phyloP scores from a whole-genome alignment of 2,329 filamentous ascomycete species.

The Epichloe baconii region DNA sequence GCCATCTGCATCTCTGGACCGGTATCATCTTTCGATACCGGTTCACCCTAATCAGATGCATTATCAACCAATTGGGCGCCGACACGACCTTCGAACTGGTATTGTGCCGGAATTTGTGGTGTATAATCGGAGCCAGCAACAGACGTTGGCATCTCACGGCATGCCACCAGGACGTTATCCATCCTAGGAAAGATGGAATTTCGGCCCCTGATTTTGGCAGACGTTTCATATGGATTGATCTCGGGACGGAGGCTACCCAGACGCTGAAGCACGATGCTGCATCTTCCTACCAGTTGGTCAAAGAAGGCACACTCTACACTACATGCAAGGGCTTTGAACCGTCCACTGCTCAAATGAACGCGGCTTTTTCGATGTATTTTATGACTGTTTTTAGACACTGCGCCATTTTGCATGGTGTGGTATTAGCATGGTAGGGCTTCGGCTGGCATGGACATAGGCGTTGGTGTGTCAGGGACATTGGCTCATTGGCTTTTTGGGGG shows the following conservation, averaged over 20 bases:
- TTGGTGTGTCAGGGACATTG: slow-evolving; percentile 12
- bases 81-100: slow-evolving; percentile 54
- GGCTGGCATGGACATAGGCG: slow-evolving; percentile 10
- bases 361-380: slow-evolving; percentile 6
- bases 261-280: background rate
- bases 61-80: slow-evolving; percentile 63
- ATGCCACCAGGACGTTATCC: slow-evolving; percentile 21
- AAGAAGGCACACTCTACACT: no score
- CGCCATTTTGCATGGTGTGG: slow-evolving; percentile 9
- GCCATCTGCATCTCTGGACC: slow-evolving; percentile 64
- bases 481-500: background rate
- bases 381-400: slow-evolving; percentile 9
- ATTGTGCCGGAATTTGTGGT: slow-evolving; percentile 51
- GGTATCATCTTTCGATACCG: slow-evolving; percentile 49
- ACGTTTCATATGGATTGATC: background rate
- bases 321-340: background rate
- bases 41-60: slow-evolving; percentile 63
- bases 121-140: slow-evolving; percentile 21
- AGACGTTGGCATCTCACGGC: slow-evolving; percentile 13
- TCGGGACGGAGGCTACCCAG: background rate
- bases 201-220: slow-evolving; percentile 1
- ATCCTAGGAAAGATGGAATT: slow-evolving; percentile 19
- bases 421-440: slow-evolving; percentile 13
- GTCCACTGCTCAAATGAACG: background rate
- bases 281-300: background rate